These are phyloP conservation scores for Tripidium arundinaceum DNA, from an alignment of 202 grass and related monocot species.

Conservation along the genomic window DNA sequence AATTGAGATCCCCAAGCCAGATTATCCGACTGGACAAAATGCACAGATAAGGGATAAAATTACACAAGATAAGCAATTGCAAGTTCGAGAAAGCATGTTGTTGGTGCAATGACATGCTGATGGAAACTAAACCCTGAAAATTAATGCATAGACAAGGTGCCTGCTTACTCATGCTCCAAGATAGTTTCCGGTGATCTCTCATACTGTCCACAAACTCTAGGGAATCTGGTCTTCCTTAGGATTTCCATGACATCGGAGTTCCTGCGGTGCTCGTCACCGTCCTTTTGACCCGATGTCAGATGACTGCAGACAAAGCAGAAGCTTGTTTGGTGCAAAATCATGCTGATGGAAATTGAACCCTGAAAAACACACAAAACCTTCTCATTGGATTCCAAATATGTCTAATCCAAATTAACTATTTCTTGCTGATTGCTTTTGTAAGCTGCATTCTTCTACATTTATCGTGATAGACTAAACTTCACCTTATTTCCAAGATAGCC, in stretches of 20 bases:
- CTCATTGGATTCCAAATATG: neutral
- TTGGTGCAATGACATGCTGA: neutral
- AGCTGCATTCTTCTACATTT: neutral
- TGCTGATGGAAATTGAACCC: conserved; percentile 92
- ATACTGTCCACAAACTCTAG: conserved; percentile 61
- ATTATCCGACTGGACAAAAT: conserved; percentile 59
- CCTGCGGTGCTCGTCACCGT: conserved; percentile 73
- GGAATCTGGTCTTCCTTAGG: conserved; percentile 74
- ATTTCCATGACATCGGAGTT: conserved; percentile 89
- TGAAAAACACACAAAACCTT: conserved; percentile 22
- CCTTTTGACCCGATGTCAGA: conserved; percentile 90
- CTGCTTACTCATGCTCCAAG: conserved; percentile 78
- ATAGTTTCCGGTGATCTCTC: conserved; percentile 81
- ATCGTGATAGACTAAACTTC: neutral
- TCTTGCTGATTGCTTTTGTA: neutral
- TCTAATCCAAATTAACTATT: neutral
- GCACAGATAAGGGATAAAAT: neutral
- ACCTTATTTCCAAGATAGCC: conserved; percentile 97
- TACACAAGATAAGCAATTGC: neutral
- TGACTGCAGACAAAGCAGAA: conserved; percentile 98
- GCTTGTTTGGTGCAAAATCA: conserved; percentile 96
- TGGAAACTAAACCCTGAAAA: neutral
- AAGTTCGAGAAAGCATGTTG: neutral
- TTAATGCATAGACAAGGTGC: neutral
- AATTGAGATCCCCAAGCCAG: conserved; percentile 91